Conservation (phyloP, 2,329 filamentous ascomycete species). For the Clathrospora elynae region DNA sequence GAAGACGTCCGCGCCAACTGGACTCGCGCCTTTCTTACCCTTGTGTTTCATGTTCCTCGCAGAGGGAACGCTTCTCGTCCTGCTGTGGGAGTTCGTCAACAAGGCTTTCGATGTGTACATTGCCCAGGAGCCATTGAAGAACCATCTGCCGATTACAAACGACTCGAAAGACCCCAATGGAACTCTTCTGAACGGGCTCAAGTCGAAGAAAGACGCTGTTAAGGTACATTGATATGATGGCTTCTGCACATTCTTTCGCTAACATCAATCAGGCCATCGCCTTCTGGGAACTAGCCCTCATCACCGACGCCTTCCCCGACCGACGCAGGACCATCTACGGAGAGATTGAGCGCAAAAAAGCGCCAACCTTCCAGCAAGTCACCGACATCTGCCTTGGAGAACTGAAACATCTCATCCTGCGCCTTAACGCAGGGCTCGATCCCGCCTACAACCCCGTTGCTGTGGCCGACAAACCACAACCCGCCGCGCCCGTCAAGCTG, state of each 20-base stretch:
- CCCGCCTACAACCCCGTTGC: conserved; percentile 29
- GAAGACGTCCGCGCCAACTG: conserved; percentile 62
- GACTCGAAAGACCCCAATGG: conserved; percentile 92
- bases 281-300: conserved; percentile 86
- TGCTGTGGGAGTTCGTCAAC: conserved; percentile 80
- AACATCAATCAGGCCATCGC: conserved; percentile 68
- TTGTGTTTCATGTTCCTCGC: conserved; percentile 57
- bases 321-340: conserved; percentile 81
- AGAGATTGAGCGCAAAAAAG: conserved; percentile 82
- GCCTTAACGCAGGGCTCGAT: conserved; percentile 62
- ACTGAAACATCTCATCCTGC: conserved; percentile 68
- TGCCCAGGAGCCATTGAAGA: conserved; percentile 80
- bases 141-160: conserved; percentile 78
- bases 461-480: conserved; percentile 20
- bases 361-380: conserved; percentile 81
- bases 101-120: conserved; percentile 80
- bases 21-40: conserved; percentile 62
- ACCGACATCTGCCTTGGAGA: conserved; percentile 70
- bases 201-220: conserved; percentile 78
- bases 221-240: conserved; percentile 57
- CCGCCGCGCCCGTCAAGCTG: conserved; percentile 48
- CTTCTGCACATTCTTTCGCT: conserved; percentile 1
- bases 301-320: conserved; percentile 74
- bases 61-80: conserved; percentile 69
- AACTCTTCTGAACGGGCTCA: conserved; percentile 81